These are phyloP conservation scores for Acer saccharum DNA, from an alignment of 345 rosid genomes.

Conservation along the genomic window DNA sequence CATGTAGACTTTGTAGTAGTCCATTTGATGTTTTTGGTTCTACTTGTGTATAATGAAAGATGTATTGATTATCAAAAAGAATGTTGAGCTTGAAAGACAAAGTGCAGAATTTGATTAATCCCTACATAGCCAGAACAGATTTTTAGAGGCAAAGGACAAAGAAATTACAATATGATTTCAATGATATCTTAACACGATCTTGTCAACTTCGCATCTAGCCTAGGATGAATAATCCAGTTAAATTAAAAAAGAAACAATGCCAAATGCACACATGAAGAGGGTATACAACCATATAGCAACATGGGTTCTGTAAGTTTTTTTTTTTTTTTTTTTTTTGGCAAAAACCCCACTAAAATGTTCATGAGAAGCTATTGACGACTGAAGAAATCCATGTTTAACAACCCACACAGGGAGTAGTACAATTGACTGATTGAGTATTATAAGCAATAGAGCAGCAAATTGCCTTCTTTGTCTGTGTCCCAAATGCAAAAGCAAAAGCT, in stretches of 20 bases:
- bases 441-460: slow-evolving; percentile 15
- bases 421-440: slow-evolving; percentile 15
- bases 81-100: neutral
- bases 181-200: neutral
- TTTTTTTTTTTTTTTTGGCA: too few relatives aligned
- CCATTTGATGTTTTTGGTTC: neutral
- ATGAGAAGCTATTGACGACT: slow-evolving; percentile 19
- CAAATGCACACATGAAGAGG: slow-evolving; percentile 5
- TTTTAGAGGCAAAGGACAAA: too few relatives aligned
- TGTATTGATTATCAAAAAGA: slow-evolving; percentile 7
- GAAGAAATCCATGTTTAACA: slow-evolving; percentile 20
- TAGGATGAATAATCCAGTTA: neutral
- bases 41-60: neutral
- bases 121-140: too few relatives aligned
- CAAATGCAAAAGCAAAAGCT: slow-evolving; percentile 20
- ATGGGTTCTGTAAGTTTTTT: neutral
- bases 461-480: slow-evolving; percentile 21
- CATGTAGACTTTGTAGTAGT: neutral
- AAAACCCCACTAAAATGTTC: slow-evolving; percentile 5
- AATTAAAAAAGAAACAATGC: neutral
- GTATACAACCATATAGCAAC: slow-evolving; percentile 1
- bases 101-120: too few relatives aligned
- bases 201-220: neutral
- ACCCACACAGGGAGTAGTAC: slow-evolving; percentile 6
- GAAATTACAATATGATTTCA: neutral